These are phyloP conservation scores for Gynandropsis gynandra DNA, from an alignment of 345 rosid genomes.

Conservation along the genomic window DNA sequence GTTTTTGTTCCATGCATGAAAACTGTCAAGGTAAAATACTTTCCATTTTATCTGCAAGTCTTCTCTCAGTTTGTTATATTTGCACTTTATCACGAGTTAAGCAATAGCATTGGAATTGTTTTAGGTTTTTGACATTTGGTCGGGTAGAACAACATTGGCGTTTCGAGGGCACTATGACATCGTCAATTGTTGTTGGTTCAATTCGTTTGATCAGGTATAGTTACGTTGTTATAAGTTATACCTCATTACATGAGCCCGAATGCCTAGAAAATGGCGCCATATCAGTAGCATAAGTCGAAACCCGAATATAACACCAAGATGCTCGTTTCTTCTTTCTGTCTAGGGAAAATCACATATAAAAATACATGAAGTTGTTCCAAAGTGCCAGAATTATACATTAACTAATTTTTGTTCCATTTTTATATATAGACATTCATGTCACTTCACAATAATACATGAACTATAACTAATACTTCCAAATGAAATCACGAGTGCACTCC, in stretches of 20 bases:
- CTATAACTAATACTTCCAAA: too few species aligned
- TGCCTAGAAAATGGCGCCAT: background rate
- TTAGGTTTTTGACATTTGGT: conserved; percentile 80
- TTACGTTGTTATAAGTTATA: conserved; percentile 6
- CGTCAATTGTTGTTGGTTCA: conserved; percentile 77
- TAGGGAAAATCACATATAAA: too few species aligned
- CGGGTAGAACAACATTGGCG: conserved; percentile 50
- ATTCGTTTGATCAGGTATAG: conserved; percentile 71
- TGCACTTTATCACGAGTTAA: conserved; percentile 6
- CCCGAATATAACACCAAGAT: background rate
- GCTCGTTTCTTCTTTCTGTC: too few species aligned
- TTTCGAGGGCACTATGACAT: conserved; percentile 81
- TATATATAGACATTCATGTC: too few species aligned
- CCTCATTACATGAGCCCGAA: conserved; percentile 2
- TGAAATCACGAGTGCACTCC: too few species aligned
- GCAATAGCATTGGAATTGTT: conserved; percentile 19
- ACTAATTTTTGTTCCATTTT: too few species aligned
- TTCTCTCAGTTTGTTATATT: conserved; percentile 3
- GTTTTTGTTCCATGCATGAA: conserved; percentile 87
- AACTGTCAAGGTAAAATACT: conserved; percentile 48
- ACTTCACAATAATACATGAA: too few species aligned
- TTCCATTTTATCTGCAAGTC: conserved; percentile 11
- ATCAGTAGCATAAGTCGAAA: background rate
- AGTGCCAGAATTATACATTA: too few species aligned
- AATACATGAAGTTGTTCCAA: too few species aligned